Percentiles rank a stretch among this genome's conserved stretches.
phyloP scores from a whole-genome alignment of 2,329 filamentous ascomycete genomes.

The Dactylellina cionopaga region DNA sequence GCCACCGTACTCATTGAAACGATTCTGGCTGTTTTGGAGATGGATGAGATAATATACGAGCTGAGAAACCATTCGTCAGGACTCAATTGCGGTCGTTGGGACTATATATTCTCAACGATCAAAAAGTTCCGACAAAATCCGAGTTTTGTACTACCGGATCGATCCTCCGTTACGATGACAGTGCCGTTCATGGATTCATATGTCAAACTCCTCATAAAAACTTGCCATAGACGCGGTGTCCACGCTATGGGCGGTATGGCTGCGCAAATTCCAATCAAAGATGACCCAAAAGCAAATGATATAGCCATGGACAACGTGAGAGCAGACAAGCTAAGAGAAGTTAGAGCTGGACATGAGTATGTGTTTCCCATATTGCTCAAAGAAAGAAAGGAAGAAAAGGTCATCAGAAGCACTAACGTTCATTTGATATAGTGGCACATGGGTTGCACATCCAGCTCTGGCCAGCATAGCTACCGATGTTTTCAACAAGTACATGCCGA shows the following conservation, averaged over 20 bases:
- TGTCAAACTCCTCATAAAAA: constrained; percentile 96
- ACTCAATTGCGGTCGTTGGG: constrained; percentile 98
- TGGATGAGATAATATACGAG: constrained; percentile 99
- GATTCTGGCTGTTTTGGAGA: constrained; percentile 96
- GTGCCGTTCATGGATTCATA: constrained; percentile 98
- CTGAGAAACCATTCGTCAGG: constrained; percentile 95
- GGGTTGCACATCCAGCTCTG: constrained; percentile 95
- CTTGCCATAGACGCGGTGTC: constrained; percentile 94
- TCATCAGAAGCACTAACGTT: constrained; percentile 4
- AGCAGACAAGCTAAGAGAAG: constrained; percentile 95
- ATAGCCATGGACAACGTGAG: constrained; percentile 92
- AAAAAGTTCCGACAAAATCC: constrained; percentile 98
- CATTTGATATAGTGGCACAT: constrained; percentile 67
- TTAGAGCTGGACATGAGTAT: constrained; percentile 88
- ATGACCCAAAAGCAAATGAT: constrained; percentile 88
- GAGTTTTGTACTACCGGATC: constrained; percentile 91
- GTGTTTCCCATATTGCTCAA: constrained; percentile 51
- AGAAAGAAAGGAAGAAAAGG: too few relatives aligned
- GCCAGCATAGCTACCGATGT: constrained; percentile 87
- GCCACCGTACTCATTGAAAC: constrained; percentile 97
- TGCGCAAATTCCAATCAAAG: constrained; percentile 98
- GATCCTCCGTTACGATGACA: constrained; percentile 93
- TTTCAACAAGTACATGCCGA: constrained; percentile 99
- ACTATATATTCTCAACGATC: constrained; percentile 99
- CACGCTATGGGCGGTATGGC: constrained; percentile 99